phyloP scores from a whole-genome alignment of 139 green algal genomes.

The Coelastrella sp. region DNA sequence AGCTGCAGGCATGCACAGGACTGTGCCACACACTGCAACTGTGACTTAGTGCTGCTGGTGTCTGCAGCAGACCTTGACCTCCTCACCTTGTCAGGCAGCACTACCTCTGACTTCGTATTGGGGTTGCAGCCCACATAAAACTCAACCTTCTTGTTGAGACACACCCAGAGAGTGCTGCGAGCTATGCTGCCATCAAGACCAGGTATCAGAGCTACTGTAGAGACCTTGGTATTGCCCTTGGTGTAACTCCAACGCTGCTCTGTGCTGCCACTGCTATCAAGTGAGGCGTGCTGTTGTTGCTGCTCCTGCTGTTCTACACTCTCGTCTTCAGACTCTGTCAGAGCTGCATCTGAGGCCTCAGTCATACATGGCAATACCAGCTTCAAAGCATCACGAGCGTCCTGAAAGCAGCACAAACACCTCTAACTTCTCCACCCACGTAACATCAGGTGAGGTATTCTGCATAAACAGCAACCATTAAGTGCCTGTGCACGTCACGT shows the following conservation, averaged over 20 bases:
- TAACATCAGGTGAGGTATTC: too few species aligned
- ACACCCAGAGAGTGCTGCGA: background rate
- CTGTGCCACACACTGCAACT: background rate
- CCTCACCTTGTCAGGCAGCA: background rate
- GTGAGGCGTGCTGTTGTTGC: background rate
- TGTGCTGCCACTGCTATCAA: background rate
- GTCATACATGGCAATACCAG: background rate
- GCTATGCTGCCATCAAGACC: background rate
- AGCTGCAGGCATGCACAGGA: background rate
- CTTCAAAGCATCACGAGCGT: background rate
- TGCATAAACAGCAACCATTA: too few species aligned
- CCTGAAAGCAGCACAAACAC: constrained; percentile 17
- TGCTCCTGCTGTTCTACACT: background rate
- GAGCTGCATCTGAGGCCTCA: background rate
- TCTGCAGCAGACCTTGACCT: background rate
- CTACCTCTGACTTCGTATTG: constrained; percentile 3
- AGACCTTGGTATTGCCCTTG: background rate
- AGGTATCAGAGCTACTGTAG: background rate
- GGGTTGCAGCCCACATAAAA: constrained; percentile 17
- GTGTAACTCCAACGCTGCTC: constrained; percentile 16
- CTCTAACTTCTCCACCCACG: too few species aligned
- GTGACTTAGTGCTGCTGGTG: too few species aligned
- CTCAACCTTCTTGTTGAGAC: constrained; percentile 24
- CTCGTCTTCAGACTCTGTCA: constrained; percentile 6
- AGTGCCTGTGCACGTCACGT: too few species aligned